phyloP scores from a whole-genome alignment of 2,329 filamentous ascomycete species.

The Arthrobotrys entomopaga region DNA sequence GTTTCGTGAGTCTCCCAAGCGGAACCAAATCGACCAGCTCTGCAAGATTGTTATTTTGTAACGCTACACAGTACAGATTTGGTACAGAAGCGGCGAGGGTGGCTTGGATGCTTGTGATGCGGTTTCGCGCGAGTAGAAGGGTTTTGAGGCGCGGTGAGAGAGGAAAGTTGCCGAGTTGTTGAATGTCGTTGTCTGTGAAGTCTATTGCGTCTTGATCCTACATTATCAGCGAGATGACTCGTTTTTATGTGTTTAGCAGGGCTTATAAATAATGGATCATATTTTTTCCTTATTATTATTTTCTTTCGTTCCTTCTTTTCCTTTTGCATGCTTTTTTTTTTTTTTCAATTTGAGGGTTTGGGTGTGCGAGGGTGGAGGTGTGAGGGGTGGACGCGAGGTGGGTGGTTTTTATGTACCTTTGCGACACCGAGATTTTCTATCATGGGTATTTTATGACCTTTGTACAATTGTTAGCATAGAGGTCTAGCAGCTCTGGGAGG shows the following conservation, averaged over 20 bases:
- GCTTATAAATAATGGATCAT: constrained; percentile 4
- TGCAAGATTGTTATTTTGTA: constrained; percentile 81
- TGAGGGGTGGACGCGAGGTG: constrained; percentile 19
- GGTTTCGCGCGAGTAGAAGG: constrained; percentile 88
- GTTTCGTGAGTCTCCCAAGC: constrained; percentile 72
- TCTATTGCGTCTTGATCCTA: constrained; percentile 86
- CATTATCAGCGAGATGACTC: constrained; percentile 54
- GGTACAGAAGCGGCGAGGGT: constrained; percentile 79
- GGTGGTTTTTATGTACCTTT: constrained; percentile 71
- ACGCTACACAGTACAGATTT: constrained; percentile 80
- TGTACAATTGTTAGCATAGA: constrained; percentile 55
- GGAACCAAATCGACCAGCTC: constrained; percentile 90
- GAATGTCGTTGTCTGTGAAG: constrained; percentile 97
- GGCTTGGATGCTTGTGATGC: constrained; percentile 82
- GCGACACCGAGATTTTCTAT: constrained; percentile 98
- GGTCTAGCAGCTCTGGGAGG: neutral
- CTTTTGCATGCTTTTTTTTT: constrained; percentile 16
- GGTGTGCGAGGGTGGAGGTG: constrained; percentile 14
- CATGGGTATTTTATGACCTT: constrained; percentile 96
- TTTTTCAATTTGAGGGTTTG: constrained; percentile 4
- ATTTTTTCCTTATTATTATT: neutral
- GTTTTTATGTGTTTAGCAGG: constrained; percentile 55
- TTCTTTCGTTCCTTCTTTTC: constrained; percentile 8
- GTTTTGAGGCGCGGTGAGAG: constrained; percentile 87
- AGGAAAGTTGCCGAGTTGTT: constrained; percentile 88